Conservation (phyloP, 352 stramenopile species). For the Pythium brassicae region DNA sequence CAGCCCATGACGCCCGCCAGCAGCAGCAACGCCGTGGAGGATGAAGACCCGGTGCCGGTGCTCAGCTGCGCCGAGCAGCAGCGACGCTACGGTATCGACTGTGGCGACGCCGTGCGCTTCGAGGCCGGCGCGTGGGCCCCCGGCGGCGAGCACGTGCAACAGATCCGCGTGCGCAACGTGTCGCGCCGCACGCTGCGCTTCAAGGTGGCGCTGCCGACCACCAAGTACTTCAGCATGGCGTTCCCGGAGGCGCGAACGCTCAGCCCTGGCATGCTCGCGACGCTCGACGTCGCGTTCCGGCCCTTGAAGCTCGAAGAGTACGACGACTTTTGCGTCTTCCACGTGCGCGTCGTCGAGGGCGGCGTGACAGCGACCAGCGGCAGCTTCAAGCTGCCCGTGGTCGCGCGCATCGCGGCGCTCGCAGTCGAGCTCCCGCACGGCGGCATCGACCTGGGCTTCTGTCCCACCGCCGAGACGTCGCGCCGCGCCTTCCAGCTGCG, state of each 20-base stretch:
- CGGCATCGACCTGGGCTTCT: slow-evolving; percentile 87
- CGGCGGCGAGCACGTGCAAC: slow-evolving; percentile 89
- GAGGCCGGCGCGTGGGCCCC: slow-evolving; percentile 84
- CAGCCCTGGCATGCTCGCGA: slow-evolving; percentile 81
- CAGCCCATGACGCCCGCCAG: too few species aligned
- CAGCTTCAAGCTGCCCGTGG: slow-evolving; percentile 84
- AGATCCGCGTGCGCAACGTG: slow-evolving; percentile 91
- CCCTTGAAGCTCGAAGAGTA: slow-evolving; percentile 88
- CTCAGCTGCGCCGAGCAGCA: slow-evolving; percentile 71
- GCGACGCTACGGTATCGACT: slow-evolving; percentile 72
- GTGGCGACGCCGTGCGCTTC: slow-evolving; percentile 86
- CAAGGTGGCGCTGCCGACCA: slow-evolving; percentile 90
- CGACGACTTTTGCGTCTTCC: slow-evolving; percentile 90
- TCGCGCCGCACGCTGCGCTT: slow-evolving; percentile 84
- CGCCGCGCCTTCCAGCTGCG: slow-evolving; percentile 61
- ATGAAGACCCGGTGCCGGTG: slow-evolving; percentile 27
- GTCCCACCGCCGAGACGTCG: slow-evolving; percentile 83
- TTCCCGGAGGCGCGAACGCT: slow-evolving; percentile 89
- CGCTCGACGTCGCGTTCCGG: slow-evolving; percentile 88
- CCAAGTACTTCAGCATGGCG: slow-evolving; percentile 93
- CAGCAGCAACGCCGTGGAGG: background rate
- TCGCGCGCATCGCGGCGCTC: slow-evolving; percentile 76
- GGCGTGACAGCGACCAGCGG: slow-evolving; percentile 60
- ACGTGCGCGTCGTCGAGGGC: slow-evolving; percentile 80
- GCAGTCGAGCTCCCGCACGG: slow-evolving; percentile 41